Evolutionary conservation across 1,139 yeast genomes (phyloP), one percentile per base, ranked within the genome.

Genomic region (Ogataea hybrid): DNA sequence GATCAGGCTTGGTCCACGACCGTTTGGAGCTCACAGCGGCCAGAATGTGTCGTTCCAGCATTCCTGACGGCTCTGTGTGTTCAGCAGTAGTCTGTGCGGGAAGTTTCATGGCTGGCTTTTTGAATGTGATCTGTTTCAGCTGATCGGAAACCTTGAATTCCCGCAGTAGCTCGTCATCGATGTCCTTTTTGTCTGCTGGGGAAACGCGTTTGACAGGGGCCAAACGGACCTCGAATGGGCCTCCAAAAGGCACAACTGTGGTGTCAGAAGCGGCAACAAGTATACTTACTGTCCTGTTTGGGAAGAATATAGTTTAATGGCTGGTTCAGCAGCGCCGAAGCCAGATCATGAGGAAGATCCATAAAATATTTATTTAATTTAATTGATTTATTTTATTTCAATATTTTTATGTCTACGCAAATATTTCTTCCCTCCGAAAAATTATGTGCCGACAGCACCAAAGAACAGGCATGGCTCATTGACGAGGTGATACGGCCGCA

Each of bases 291-390:
- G 31, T 56, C 58, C 38, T 67, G 70, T 2, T 58, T 59, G 3
- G 73, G 73, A 3, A 66, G 51, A 8, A 68, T 47, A 32, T 56
- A 65, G 17, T 59, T 55, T 39, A 68, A 40, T 0, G 71, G 70
- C 21, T 64, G 63, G 16, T 54, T 57, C 8, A 61, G 57, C 16
- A 64, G 49, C 15, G 64, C 66, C 4, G 51, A 41, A 4, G 45
- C 42, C 28, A 54, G 41, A 30, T 46, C 47, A 1, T 25, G 32
- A 11, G 53, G 53, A 25, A 38, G 25, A 12, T 28, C 27, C 41
- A 37, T 37, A 39, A 28, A 32, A 18, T 16, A 28, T 14, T 28
- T 28, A 14, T 28, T 14, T 2, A 4, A 10, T 14, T 25, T 12
- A n/a, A n/a, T 18, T 18, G 2, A 18, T 18, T 18, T 25, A 22